A percentile compares a stretch with the other conserved stretches of the same genome.
These are phyloP conservation scores for Phytophthora pini DNA, from an alignment of 352 stramenopile species.

Conservation along the genomic window DNA sequence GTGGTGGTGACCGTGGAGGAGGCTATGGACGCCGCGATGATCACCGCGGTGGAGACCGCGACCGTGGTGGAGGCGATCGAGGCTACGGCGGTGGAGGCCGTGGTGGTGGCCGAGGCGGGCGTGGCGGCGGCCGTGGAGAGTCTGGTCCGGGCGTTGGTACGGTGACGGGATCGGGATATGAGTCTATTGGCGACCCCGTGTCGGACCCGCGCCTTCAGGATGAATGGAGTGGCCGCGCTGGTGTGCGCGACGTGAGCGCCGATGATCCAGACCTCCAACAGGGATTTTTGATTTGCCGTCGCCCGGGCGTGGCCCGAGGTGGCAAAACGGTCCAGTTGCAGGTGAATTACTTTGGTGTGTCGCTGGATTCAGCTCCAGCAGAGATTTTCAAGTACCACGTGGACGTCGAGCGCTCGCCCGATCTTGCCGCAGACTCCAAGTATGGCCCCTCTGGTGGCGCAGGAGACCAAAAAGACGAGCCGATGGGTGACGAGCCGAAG, in stretches of 20 bases:
- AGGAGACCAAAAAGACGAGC: constrained; percentile 49
- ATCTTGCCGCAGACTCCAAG: constrained; percentile 40
- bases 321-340: constrained; percentile 51
- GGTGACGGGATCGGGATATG: constrained; percentile 56
- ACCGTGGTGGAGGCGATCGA: constrained; percentile 35
- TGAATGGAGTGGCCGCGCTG: constrained; percentile 49
- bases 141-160: constrained; percentile 49
- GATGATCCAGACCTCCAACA: constrained; percentile 50
- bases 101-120: constrained; percentile 38
- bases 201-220: constrained; percentile 61
- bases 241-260: constrained; percentile 43
- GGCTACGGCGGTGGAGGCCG: constrained; percentile 36
- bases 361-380: constrained; percentile 42
- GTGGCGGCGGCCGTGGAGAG: constrained; percentile 40
- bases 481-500: constrained; percentile 44
- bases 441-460: constrained; percentile 50
- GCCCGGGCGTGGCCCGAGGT: constrained; percentile 40
- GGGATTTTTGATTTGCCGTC: constrained; percentile 53
- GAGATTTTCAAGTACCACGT: constrained; percentile 86
- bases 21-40: constrained; percentile 41
- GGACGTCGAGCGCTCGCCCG: constrained; percentile 56
- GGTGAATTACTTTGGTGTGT: constrained; percentile 74
- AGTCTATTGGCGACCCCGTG: constrained; percentile 53
- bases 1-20: constrained; percentile 34
- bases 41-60: constrained; percentile 34